phyloP scores from a whole-genome alignment of 73 alveolate species.

The Symbiodinium natans region DNA sequence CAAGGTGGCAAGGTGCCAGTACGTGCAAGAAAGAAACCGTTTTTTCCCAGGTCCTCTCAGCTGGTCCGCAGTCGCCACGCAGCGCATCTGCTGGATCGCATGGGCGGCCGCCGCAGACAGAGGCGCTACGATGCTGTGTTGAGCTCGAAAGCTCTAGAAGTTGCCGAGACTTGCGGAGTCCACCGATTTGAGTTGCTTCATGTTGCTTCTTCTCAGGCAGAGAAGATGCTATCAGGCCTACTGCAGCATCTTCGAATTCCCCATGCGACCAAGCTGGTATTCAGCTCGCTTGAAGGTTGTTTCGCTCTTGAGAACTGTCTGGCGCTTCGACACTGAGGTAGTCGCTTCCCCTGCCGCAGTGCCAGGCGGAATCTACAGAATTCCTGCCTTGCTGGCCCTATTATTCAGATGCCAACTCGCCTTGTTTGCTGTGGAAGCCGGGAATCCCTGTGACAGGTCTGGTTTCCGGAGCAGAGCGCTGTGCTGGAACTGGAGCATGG shows the following conservation, averaged over 20 bases:
- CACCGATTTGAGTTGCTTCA: no score
- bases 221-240: not conserved
- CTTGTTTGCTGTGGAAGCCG: no score
- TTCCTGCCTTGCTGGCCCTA: not conserved
- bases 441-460: not conserved
- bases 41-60: no score
- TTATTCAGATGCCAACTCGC: no score
- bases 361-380: not conserved
- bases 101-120: constrained; percentile 13
- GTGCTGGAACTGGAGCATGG: constrained; percentile 2
- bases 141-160: not conserved
- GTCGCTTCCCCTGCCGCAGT: constrained; percentile 8
- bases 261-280: not conserved
- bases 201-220: not conserved
- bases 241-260: not conserved
- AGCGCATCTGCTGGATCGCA: not conserved
- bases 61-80: not conserved
- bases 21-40: no score
- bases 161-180: not conserved
- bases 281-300: not conserved
- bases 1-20: no score
- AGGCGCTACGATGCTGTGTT: not conserved
- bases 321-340: not conserved
- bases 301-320: no score
- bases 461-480: not conserved